Evolutionary conservation across 192 early-diverging fungal species (phyloP), one percentile per base, ranked within the genome.

Genomic region (Coemansia sp.): DNA sequence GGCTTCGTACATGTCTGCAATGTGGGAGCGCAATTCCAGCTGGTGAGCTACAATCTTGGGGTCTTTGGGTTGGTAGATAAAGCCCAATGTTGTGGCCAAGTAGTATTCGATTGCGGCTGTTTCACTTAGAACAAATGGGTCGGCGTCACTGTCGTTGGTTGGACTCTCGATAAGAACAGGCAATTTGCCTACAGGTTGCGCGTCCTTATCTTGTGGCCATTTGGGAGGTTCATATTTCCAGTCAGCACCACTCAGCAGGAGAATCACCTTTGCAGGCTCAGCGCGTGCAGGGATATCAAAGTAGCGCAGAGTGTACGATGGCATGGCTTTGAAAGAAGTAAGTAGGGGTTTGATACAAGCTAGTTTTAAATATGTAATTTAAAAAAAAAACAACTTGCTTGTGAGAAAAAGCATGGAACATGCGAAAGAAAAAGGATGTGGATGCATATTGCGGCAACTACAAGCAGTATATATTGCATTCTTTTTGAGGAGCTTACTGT

Each of bases 71-170:
- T 66, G 20, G 25, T 70, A 71, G 49, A 61, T 49, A 13, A 77
- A 61, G 16, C 60, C 74, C 53, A 72, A 76, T 59, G 71, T 84
- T 42, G 43, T 34, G 16, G 77, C 64, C 3, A 87, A 69, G 42
- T 84, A 85, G 8, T 83, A 71, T 40, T 82, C 82, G 35, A 87
- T 87, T 0, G 81, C 75, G 15, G 58, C 42, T 0, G 80, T 52
- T 13, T 87, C 83, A 26, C 75, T 60, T 0, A 87, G 60, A 7
- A 67, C 21, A 45, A 83, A 66, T 15, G 55, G 28, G 1, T 7
- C 4, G 18, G 40, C 39, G 15, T 29, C 53, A 5, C 15, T 7
- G 4, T 18, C 31, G 31, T 31, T 20, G n/a, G 13, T 31, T 31
- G 55, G 30, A 18, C 58, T 75, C 37, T 77, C 71, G 13, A 71